phyloP scores from a whole-genome alignment of 2,329 filamentous ascomycete genomes.

The Huntiella savannae region DNA sequence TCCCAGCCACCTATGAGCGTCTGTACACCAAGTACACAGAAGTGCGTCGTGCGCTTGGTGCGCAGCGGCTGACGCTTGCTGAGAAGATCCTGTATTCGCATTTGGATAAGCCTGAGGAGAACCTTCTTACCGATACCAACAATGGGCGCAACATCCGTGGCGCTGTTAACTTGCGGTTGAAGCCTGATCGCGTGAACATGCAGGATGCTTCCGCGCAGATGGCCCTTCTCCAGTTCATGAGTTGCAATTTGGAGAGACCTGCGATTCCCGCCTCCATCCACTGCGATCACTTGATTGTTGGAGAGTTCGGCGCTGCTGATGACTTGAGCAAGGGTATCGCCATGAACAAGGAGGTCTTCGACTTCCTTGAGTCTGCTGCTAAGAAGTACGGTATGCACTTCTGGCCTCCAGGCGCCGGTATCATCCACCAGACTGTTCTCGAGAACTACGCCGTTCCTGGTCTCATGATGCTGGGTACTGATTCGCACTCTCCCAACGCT shows the following conservation, averaged over 20 bases:
- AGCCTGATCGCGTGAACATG: slow-evolving; percentile 95
- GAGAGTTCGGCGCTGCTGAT: slow-evolving; percentile 69
- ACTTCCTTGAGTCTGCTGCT: slow-evolving; percentile 83
- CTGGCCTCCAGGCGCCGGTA: slow-evolving; percentile 83
- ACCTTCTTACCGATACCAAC: slow-evolving; percentile 61
- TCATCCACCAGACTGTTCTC: slow-evolving; percentile 92
- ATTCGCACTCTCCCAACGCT: slow-evolving; percentile 95
- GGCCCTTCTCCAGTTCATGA: slow-evolving; percentile 97
- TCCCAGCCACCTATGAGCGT: slow-evolving; percentile 60
- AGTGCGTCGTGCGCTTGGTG: slow-evolving; percentile 54
- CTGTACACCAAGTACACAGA: slow-evolving; percentile 59
- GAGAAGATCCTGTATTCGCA: slow-evolving; percentile 99
- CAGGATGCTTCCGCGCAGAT: slow-evolving; percentile 98
- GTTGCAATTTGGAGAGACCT: slow-evolving; percentile 71
- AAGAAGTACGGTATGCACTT: slow-evolving; percentile 90
- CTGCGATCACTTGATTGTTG: slow-evolving; percentile 98
- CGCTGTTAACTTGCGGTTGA: slow-evolving; percentile 83
- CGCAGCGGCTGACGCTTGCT: slow-evolving; percentile 57
- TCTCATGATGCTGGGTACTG: slow-evolving; percentile 95
- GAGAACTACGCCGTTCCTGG: slow-evolving; percentile 97
- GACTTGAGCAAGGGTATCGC: slow-evolving; percentile 73
- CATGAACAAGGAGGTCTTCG: slow-evolving; percentile 92
- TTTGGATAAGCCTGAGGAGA: slow-evolving; percentile 74
- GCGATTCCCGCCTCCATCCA: slow-evolving; percentile 94
- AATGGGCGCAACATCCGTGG: slow-evolving; percentile 73